Conservation (phyloP, 306 rosid genomes). For the Quercus parvula region DNA sequence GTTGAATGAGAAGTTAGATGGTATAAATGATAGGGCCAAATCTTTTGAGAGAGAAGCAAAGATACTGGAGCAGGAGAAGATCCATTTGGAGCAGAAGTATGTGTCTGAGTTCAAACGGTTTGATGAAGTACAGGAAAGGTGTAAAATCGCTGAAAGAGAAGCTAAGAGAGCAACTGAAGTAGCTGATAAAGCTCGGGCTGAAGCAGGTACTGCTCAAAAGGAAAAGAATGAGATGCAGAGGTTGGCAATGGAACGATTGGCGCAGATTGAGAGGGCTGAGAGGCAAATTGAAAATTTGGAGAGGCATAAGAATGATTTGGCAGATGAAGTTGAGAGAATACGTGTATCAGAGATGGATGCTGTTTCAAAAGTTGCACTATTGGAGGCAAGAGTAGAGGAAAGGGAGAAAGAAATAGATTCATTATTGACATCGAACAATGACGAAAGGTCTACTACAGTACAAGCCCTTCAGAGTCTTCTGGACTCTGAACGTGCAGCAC, state of each 20-base stretch:
- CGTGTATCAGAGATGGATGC: slow-evolving; percentile 67
- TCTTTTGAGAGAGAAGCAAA: slow-evolving; percentile 72
- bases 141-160: slow-evolving; percentile 69
- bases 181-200: slow-evolving; percentile 73
- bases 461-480: slow-evolving; percentile 77
- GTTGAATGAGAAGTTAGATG: slow-evolving; percentile 58
- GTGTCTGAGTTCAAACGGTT: slow-evolving; percentile 69
- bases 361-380: slow-evolving; percentile 42
- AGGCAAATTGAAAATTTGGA: slow-evolving; percentile 69
- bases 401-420: slow-evolving; percentile 81
- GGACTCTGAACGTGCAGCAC: slow-evolving; percentile 91
- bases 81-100: slow-evolving; percentile 68
- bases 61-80: slow-evolving; percentile 72
- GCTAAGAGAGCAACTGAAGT: slow-evolving; percentile 68
- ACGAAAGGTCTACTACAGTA: slow-evolving; percentile 63
- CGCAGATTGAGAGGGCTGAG: slow-evolving; percentile 77
- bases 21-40: slow-evolving; percentile 57
- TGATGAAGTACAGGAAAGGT: slow-evolving; percentile 77
- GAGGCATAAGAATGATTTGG: slow-evolving; percentile 55
- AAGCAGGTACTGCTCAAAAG: slow-evolving; percentile 58
- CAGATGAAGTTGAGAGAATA: slow-evolving; percentile 43
- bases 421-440: slow-evolving; percentile 67
- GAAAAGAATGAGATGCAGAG: slow-evolving; percentile 86
- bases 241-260: slow-evolving; percentile 77
- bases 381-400: slow-evolving; percentile 74